phyloP scores from a whole-genome alignment of 176 grass and related monocot species.

The Olyra latifolia region DNA sequence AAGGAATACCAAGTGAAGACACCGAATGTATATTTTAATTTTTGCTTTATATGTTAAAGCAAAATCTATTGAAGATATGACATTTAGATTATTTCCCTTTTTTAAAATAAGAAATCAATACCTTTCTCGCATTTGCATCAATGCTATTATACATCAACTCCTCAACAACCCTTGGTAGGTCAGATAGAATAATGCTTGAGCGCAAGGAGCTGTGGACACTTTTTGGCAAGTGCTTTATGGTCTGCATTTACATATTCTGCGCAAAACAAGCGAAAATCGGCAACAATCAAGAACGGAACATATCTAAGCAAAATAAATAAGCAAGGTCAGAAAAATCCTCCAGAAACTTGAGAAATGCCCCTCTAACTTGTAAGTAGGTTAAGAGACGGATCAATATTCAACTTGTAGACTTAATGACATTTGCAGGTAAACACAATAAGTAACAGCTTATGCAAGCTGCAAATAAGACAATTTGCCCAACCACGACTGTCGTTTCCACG shows the following conservation, averaged over 20 bases:
- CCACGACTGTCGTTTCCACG: neutral
- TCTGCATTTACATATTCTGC: conserved; percentile 51
- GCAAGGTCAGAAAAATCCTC: neutral
- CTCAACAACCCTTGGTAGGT: conserved; percentile 81
- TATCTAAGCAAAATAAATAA: neutral
- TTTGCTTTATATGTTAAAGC: neutral
- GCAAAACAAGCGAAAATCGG: conserved; percentile 17
- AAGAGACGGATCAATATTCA: neutral
- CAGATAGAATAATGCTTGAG: conserved; percentile 68
- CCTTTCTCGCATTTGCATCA: conserved; percentile 75
- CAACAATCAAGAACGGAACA: neutral
- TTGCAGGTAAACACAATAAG: neutral
- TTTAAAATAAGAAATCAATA: conserved; percentile 19
- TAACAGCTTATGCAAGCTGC: neutral
- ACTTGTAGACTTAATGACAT: neutral
- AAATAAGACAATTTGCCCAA: neutral
- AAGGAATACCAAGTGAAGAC: conserved; percentile 36
- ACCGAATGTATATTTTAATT: neutral
- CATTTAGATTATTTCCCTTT: neutral
- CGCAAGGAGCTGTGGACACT: conserved; percentile 60
- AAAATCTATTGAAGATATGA: conserved; percentile 23
- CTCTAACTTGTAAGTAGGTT: neutral
- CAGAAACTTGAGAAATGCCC: neutral
- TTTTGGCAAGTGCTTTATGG: conserved; percentile 59
- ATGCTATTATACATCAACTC: conserved; percentile 89